These are phyloP conservation scores for Ceratobasidium theobromae DNA, from an alignment of 1,284 basidiomycete species.

Conservation along the genomic window DNA sequence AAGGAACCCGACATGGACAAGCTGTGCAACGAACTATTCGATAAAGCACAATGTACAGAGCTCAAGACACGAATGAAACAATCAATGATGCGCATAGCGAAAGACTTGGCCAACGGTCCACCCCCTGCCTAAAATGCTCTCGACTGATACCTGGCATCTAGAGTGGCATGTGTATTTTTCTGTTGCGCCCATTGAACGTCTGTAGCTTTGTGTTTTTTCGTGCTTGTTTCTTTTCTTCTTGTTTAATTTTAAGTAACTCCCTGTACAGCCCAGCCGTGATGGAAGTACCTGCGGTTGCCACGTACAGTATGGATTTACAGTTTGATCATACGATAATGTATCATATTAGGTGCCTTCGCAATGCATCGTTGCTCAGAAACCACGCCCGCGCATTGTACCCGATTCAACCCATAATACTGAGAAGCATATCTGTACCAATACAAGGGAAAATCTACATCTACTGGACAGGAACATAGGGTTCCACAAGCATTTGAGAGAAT, in stretches of 20 bases:
- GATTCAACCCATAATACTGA: no score
- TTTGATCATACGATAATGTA: slow-evolving; percentile 1
- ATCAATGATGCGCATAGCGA: slow-evolving; percentile 30
- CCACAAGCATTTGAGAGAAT: slow-evolving; percentile 84
- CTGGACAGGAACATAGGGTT: slow-evolving; percentile 52
- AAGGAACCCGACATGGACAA: slow-evolving; percentile 75
- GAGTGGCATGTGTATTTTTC: slow-evolving; percentile 3
- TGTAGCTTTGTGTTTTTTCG: slow-evolving; percentile 26
- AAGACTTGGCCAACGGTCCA: slow-evolving; percentile 28
- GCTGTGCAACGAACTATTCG: slow-evolving; percentile 71
- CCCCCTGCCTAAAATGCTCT: slow-evolving; percentile 1
- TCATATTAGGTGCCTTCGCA: slow-evolving; percentile 21
- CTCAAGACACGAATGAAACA: slow-evolving; percentile 28
- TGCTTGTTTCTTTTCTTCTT: not conserved
- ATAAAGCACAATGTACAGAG: slow-evolving; percentile 65
- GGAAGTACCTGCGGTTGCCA: no score
- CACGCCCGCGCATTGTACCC: no score
- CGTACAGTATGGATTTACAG: not conserved
- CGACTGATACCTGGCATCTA: not conserved
- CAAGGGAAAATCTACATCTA: slow-evolving; percentile 21
- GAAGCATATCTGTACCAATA: not conserved
- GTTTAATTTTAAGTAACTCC: no score
- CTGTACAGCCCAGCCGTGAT: no score
- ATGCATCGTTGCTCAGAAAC: slow-evolving; percentile 13
- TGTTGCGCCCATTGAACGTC: not conserved